phyloP scores from a whole-genome alignment of 352 stramenopile genomes.

The Salisapilia sapeloensis region DNA sequence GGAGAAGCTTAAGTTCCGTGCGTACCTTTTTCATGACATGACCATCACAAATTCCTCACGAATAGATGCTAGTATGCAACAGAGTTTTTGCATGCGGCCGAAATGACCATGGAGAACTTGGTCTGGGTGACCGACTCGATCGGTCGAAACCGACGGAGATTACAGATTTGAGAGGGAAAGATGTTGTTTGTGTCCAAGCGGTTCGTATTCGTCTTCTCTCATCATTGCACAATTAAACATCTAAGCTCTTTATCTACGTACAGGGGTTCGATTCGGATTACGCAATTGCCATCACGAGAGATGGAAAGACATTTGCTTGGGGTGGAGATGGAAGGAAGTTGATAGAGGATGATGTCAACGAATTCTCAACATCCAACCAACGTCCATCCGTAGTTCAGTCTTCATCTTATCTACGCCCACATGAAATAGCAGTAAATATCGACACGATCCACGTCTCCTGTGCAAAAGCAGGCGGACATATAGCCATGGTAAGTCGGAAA shows the following conservation, averaged over 20 bases:
- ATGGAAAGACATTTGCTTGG: conserved; percentile 79
- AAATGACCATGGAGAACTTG: conserved; percentile 50
- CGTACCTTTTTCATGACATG: not conserved
- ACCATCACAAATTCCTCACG: not conserved
- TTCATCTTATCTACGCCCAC: conserved; percentile 29
- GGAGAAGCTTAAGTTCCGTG: conserved; percentile 27
- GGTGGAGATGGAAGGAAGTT: conserved; percentile 46
- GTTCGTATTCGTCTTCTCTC: too few species aligned
- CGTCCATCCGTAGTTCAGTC: not conserved
- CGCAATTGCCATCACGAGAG: conserved; percentile 63
- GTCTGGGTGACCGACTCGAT: conserved; percentile 24
- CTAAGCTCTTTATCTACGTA: not conserved
- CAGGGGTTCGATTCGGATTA: conserved; percentile 54
- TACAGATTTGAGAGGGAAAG: conserved; percentile 23
- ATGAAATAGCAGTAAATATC: conserved; percentile 11
- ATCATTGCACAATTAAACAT: too few species aligned
- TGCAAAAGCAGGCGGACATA: conserved; percentile 23
- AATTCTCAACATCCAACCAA: not conserved
- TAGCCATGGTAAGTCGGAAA: conserved; percentile 14
- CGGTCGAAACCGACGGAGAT: conserved; percentile 29
- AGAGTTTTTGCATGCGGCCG: conserved; percentile 49
- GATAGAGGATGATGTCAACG: conserved; percentile 8
- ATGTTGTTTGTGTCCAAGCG: too few species aligned
- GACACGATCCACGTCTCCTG: conserved; percentile 16
- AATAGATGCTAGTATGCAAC: conserved; percentile 12